These are phyloP conservation scores for Aspergillus melleus DNA, from an alignment of 2,329 filamentous ascomycete species.

Conservation along the genomic window DNA sequence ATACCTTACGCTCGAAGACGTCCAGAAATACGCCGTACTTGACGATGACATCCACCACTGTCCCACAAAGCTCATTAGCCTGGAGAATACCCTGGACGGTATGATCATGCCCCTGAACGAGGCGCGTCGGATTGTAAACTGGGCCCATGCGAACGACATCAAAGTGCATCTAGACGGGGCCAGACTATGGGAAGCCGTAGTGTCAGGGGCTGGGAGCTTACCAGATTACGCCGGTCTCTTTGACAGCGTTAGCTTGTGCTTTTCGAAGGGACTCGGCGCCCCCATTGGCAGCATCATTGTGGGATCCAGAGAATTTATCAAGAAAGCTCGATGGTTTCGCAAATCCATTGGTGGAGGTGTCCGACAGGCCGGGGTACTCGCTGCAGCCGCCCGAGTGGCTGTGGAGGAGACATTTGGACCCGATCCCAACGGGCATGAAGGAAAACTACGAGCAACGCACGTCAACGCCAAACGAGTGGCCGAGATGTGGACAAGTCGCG, in stretches of 20 bases:
- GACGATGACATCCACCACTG: conserved; percentile 70
- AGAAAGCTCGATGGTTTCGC: conserved; percentile 70
- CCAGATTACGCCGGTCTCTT: conserved; percentile 67
- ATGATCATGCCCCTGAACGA: conserved; percentile 76
- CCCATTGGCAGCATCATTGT: conserved; percentile 77
- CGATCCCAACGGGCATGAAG: conserved; percentile 59
- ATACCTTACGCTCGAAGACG: conserved; percentile 75
- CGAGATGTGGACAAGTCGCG: conserved; percentile 65
- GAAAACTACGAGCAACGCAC: conserved; percentile 63
- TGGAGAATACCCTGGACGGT: conserved; percentile 85
- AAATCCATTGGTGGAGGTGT: conserved; percentile 80
- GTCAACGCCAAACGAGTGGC: conserved; percentile 62
- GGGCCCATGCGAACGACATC: conserved; percentile 65
- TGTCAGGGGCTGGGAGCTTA: conserved; percentile 65
- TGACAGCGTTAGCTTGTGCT: conserved; percentile 75
- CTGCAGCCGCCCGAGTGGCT: conserved; percentile 72
- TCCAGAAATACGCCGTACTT: conserved; percentile 65
- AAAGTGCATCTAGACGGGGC: conserved; percentile 78
- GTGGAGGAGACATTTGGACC: conserved; percentile 75
- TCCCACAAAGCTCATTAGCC: conserved; percentile 75
- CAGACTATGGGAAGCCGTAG: conserved; percentile 78
- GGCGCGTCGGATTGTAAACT: conserved; percentile 66
- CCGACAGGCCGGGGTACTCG: conserved; percentile 73
- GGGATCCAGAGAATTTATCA: conserved; percentile 58
- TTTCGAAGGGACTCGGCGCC: conserved; percentile 79